A percentile compares a stretch with the other conserved stretches of the same genome.
These are phyloP conservation scores for Picochlorum sp. DNA, from an alignment of 139 green algal species.

Conservation along the genomic window DNA sequence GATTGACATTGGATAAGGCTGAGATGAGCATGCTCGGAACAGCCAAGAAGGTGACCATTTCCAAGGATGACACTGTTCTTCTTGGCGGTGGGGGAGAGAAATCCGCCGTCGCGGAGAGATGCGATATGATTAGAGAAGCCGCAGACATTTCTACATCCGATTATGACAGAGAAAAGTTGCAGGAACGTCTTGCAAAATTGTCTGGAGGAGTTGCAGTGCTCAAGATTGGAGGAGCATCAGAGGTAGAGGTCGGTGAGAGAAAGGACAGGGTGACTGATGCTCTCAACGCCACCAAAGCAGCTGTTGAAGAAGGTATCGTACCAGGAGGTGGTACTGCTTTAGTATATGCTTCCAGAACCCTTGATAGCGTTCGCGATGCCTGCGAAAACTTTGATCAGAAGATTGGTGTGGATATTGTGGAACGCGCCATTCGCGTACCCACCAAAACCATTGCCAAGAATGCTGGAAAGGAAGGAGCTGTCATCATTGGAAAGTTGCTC, in stretches of 20 bases:
- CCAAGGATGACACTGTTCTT: slow-evolving; percentile 98
- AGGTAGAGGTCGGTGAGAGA: slow-evolving; percentile 94
- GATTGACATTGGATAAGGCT: slow-evolving; percentile 90
- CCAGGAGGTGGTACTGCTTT: slow-evolving; percentile 62
- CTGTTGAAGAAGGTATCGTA: slow-evolving; percentile 99
- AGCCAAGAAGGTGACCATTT: slow-evolving; percentile 83
- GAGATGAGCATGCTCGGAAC: slow-evolving; percentile 72
- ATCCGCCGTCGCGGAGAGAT: slow-evolving; percentile 65
- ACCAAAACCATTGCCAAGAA: slow-evolving; percentile 77
- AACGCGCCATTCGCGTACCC: slow-evolving; percentile 71
- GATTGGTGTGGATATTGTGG: slow-evolving; percentile 85
- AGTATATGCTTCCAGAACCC: slow-evolving; percentile 56
- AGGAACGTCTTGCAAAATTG: slow-evolving; percentile 98
- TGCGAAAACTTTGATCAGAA: slow-evolving; percentile 95
- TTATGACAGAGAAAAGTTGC: slow-evolving; percentile 98
- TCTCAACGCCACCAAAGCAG: slow-evolving; percentile 98
- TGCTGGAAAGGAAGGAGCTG: slow-evolving; percentile 82
- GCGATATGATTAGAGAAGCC: slow-evolving; percentile 78
- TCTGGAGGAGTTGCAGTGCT: slow-evolving; percentile 92
- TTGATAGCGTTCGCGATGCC: slow-evolving; percentile 63
- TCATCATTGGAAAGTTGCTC: slow-evolving; percentile 94
- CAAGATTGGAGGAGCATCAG: slow-evolving; percentile 87
- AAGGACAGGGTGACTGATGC: slow-evolving; percentile 98
- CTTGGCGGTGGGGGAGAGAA: slow-evolving; percentile 89
- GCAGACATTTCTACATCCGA: slow-evolving; percentile 73